Evolutionary conservation across 805 yeast genomes (phyloP).

Genomic region (Starmerella kuoi): DNA sequence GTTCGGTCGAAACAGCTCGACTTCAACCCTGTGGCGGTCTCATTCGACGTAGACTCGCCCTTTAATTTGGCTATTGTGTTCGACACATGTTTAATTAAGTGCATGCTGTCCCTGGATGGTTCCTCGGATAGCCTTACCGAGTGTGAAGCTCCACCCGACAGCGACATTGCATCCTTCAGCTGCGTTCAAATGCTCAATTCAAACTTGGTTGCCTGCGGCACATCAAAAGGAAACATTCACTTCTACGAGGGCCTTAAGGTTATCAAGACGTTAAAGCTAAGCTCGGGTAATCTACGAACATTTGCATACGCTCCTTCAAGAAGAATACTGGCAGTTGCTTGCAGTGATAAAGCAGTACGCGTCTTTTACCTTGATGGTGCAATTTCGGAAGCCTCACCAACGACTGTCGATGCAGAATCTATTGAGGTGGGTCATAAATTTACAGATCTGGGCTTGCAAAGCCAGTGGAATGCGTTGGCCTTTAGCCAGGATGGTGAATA

Average conservation of each 20-base stretch:
- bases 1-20: slow-evolving; percentile 7
- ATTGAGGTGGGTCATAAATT: slow-evolving; percentile 11
- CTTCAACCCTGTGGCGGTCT: slow-evolving; percentile 6
- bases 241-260: not conserved
- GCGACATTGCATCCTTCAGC: not conserved
- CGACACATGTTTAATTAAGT: not conserved
- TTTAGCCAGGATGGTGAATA: slow-evolving; percentile 16
- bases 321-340: slow-evolving; percentile 9
- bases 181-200: slow-evolving; percentile 1
- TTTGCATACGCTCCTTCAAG: slow-evolving; percentile 3
- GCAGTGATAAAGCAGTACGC: slow-evolving; percentile 14
- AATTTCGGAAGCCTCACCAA: not conserved
- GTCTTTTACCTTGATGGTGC: slow-evolving; percentile 9
- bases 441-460: slow-evolving; percentile 9
- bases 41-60: slow-evolving; percentile 2
- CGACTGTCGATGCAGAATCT: not conserved
- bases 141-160: slow-evolving; percentile 2
- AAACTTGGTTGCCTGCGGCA: slow-evolving; percentile 8
- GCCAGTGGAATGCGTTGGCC: slow-evolving; percentile 10
- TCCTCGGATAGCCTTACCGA: not conserved
- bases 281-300: slow-evolving; percentile 8
- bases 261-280: slow-evolving; percentile 1
- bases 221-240: slow-evolving; percentile 11
- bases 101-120: not conserved
- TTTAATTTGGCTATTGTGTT: not conserved